These are phyloP conservation scores for Boletus subparvulus DNA, from an alignment of 768 basidiomycete species.

Conservation along the genomic window DNA sequence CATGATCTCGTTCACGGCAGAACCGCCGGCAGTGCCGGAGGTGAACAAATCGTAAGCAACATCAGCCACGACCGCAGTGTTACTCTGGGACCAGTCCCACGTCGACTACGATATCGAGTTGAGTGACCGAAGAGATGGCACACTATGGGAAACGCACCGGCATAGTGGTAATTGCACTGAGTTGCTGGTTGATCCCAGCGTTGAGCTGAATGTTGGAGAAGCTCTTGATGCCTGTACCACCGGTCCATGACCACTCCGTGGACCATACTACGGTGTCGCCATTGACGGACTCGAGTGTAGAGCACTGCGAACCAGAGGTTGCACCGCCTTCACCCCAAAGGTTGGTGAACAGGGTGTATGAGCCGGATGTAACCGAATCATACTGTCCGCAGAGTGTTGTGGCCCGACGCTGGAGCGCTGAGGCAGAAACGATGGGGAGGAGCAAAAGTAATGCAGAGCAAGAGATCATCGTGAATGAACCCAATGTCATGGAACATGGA, in stretches of 20 bases:
- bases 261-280: constrained; percentile 52
- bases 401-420: background rate
- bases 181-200: background rate
- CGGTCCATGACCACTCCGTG: constrained; percentile 48
- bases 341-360: constrained; percentile 37
- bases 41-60: constrained; percentile 67
- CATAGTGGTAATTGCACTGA: constrained; percentile 41
- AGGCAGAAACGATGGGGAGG: background rate
- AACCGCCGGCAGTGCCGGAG: constrained; percentile 47
- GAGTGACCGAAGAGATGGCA: background rate
- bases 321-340: constrained; percentile 45
- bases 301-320: constrained; percentile 51
- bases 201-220: constrained; percentile 59
- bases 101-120: background rate
- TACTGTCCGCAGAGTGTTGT: background rate
- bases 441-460: background rate
- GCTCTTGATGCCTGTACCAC: constrained; percentile 53
- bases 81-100: constrained; percentile 57
- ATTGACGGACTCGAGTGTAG: constrained; percentile 44
- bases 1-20: constrained; percentile 52
- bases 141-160: constrained; percentile 39
- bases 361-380: constrained; percentile 42
- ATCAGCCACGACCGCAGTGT: constrained; percentile 49
- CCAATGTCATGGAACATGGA: background rate
- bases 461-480: background rate